Evolutionary conservation across 1,284 basidiomycete species (phyloP), one percentile per base, ranked within the genome.

Genomic region (Ustanciosporium gigantosporum): DNA sequence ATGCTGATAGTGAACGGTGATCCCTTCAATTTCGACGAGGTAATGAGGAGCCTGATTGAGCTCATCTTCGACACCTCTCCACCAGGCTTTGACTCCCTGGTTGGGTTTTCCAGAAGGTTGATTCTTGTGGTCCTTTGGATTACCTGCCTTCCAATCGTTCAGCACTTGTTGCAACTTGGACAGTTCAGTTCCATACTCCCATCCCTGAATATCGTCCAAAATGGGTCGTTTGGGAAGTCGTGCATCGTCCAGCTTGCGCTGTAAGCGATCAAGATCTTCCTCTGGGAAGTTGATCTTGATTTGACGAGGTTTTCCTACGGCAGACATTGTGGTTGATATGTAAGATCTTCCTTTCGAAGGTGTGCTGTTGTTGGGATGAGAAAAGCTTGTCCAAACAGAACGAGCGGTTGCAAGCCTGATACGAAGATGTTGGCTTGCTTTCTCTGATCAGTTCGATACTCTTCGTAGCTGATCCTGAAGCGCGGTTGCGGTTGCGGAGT

Each of bases 171-270:
- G 23, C n/a, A 70, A 47, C 43, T 66, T 68, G 38, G 20, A 17
- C 1, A 62, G 48, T n/a, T 70, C 46, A 0, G 66, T 64, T 20
- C 68, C 68, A 31, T 68, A 70, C 29, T 68, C 60, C 66, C 66
- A 68, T 5, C 45, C 41, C 36, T 48, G 16, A 17, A 68, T 17
- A 15, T 48, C 66, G 17, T 42, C 41, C 2, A 58, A 46, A 39
- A 70, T 55, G 17, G 61, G 52, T 5, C 32, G 15, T 7, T 44
- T 36, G 9, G 67, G 67, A 8, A 72, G 46, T 4, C 51, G 27
- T 4, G 58, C 58, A 50, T 72, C 68, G 25, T 65, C 46, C 16
- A 72, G 49, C 46, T 58, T 64, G 36, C 36, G 42, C 31, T 60
- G 55, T 4, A 70, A 46, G 5, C 55, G 55, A n/a, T 71, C 59